Evolutionary conservation across 495 filamentous ascomycete genomes (phyloP).

Genomic region (Ascobolus immersus): DNA sequence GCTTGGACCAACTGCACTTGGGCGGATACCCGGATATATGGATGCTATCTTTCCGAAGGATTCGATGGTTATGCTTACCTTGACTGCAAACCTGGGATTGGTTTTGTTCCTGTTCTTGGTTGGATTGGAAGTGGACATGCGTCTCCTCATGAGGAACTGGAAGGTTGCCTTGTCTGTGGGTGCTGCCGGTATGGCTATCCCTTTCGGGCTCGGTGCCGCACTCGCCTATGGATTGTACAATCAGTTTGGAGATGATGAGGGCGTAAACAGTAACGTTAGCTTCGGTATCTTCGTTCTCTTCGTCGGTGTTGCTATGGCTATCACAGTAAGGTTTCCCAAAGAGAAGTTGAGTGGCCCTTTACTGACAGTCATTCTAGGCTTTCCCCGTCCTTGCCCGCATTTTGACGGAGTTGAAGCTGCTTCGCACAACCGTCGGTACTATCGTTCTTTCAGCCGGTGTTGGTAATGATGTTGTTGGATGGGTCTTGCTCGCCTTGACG

Average conservation of each 20-base stretch:
- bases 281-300: conserved; percentile 80
- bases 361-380: conserved; percentile 24
- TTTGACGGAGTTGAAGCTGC: conserved; percentile 70
- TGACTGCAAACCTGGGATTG: conserved; percentile 74
- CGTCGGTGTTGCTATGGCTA: conserved; percentile 80
- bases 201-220: conserved; percentile 41
- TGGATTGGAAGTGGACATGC: conserved; percentile 74
- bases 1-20: conserved; percentile 50
- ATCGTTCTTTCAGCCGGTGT: conserved; percentile 84
- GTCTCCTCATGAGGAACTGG: conserved; percentile 72
- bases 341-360: neutral
- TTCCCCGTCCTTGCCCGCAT: conserved; percentile 93
- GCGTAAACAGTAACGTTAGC: conserved; percentile 29
- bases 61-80: conserved; percentile 41
- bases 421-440: conserved; percentile 61
- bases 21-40: conserved; percentile 48
- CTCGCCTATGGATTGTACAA: conserved; percentile 74
- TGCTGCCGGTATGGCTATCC: conserved; percentile 61
- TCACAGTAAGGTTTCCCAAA: conserved; percentile 32
- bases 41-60: conserved; percentile 42
- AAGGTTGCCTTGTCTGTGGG: conserved; percentile 58
- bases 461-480: conserved; percentile 85
- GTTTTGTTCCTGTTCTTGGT: conserved; percentile 82
- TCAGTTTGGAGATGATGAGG: conserved; percentile 41
- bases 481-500: conserved; percentile 82